Conservation (phyloP, 1,284 basidiomycete genomes). For the Naganishia sp. region DNA sequence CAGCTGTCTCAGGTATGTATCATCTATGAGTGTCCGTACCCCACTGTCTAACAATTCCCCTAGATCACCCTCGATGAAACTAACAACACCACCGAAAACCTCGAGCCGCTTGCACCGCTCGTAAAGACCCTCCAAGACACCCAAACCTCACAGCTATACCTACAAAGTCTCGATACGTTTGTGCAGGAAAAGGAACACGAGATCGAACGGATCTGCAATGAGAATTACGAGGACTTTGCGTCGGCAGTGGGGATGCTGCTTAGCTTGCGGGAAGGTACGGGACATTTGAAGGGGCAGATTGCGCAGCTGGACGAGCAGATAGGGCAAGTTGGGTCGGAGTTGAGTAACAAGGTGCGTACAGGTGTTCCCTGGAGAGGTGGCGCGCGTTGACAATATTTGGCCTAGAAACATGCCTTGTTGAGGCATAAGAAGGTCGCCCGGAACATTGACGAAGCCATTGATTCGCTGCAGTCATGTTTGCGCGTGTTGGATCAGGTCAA, state of each 20-base stretch:
- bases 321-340: slow-evolving; percentile 68
- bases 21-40: too few relatives aligned
- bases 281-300: slow-evolving; percentile 59
- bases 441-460: slow-evolving; percentile 94
- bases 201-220: slow-evolving; percentile 92
- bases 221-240: slow-evolving; percentile 98
- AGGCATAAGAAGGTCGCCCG: slow-evolving; percentile 88
- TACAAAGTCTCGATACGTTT: slow-evolving; percentile 80
- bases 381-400: background rate
- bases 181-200: slow-evolving; percentile 92
- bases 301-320: slow-evolving; percentile 62
- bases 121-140: slow-evolving; percentile 90
- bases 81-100: slow-evolving; percentile 64
- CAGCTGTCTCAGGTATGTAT: slow-evolving; percentile 51
- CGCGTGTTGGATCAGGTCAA: slow-evolving; percentile 92
- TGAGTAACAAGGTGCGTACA: slow-evolving; percentile 72
- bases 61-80: slow-evolving; percentile 51
- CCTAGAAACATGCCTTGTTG: slow-evolving; percentile 73
- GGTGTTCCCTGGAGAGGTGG: background rate
- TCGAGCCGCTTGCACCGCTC: slow-evolving; percentile 87
- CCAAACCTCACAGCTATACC: slow-evolving; percentile 85
- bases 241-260: slow-evolving; percentile 92
- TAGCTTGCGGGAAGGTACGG: slow-evolving; percentile 76
- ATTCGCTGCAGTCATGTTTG: slow-evolving; percentile 87
- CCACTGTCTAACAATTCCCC: background rate